Evolutionary conservation across 164 flowering plant genomes (phyloP), one percentile per base, ranked within the genome.

Genomic region (Protea cynaroides): DNA sequence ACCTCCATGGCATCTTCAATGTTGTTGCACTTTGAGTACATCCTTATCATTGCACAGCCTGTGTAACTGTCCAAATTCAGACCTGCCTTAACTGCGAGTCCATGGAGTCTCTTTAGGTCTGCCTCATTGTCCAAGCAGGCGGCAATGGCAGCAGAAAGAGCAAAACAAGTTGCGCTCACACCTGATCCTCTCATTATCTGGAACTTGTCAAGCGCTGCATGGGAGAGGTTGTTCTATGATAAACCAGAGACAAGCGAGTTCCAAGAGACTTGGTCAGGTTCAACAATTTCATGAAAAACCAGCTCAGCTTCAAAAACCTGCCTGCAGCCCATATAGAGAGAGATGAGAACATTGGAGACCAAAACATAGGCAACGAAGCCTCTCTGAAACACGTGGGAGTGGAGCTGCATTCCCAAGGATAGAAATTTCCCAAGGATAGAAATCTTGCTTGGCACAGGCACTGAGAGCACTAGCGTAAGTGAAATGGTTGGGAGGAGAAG

Each of bases 191-290:
- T 73, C 72, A 65, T 73, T 53, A 63, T 65, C 8, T 57, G 56
- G 64, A 65, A 69, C 0, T n/a, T 44, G n/a, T 68, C 54, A 7
- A 69, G 44, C 53, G 70, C 56, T 56, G 60, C 40, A 51, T 46
- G 59, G 8, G 52, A 51, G 44, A 61, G 62, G 15, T 64, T 70
- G 21, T 73, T 73, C 40, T 69, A 64, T 17, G 70, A 50, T 15
- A 69, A 62, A 21, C 76, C 72, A 5, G 69, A 69, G 49, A 73
- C 51, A n/a, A 73, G 67, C 9, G 67, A 57, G 49, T 69, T 69
- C 72, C 76, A 73, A 38, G 76, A 65, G 46, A 73, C 63, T 24
- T 62, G 57, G 56, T 73, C 72, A 19, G 72, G 76, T 24, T 69
- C 55, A 22, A 21, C 19, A 65, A 65, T 62, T 61, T 73, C 66